Evolutionary conservation across 345 rosid genomes (phyloP), one percentile per base, ranked within the genome.

Genomic region (Heritiera fomes): DNA sequence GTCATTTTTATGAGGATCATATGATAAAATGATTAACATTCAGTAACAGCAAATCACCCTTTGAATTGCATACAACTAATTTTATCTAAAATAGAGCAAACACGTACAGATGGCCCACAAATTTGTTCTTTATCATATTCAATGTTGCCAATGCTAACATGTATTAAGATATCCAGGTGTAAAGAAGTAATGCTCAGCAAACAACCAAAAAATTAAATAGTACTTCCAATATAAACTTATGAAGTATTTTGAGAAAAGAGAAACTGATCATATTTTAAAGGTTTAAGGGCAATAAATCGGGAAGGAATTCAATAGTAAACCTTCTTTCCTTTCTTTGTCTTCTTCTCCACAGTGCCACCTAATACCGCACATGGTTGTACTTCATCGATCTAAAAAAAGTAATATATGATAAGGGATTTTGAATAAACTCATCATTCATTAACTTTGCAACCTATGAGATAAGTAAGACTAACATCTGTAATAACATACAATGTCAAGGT

Each of bases 401-500:
- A 80, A 79, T 66, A 83, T 53, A 56, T 40, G 38, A 77, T 69
- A 63, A 77, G 79, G 59, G 73, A 40, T 62, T 76, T 72, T 75
- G 47, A 60, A 77, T 64, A 53, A 82, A 61, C 15, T 65, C 61
- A 49, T 76, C n/a, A 11, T 55, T 58, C 32, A 52, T 65, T 18
- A 67, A 75, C 65, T 52, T 15, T 14, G 34, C 65, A 23, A n/a
- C 30, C 49, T 9, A 71, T 40, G 6, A 82, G 46, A 20, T 20
- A 63, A 66, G 17, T 23, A 18, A 23, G 62, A 67, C 60, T 55
- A 72, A n/a, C 45, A 43, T 66, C 15, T 73, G 59, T 47, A 40
- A 55, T 66, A 49, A 87, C 96, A 65, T 91, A 92, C 98, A 86
- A 87, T 82, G 83, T 96, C 97, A 80, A 96, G 95, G 82, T 96